Conservation (phyloP, 768 basidiomycete species). For the Filobasidium floriforme region DNA sequence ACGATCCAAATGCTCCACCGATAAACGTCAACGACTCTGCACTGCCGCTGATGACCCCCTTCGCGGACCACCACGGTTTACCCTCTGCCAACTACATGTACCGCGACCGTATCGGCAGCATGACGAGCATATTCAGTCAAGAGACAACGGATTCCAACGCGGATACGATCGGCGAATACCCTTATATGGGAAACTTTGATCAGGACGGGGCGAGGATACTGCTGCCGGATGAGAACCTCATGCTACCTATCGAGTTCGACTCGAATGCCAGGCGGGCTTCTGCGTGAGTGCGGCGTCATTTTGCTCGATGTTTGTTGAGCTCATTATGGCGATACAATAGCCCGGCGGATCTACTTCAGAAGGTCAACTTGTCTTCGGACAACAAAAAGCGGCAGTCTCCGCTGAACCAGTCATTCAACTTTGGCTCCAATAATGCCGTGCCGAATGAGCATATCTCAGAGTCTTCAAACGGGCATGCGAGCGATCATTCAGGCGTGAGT, state of each 20-base stretch:
- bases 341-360: constrained; percentile 12
- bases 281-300: constrained; percentile 32
- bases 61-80: constrained; percentile 23
- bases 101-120: constrained; percentile 31
- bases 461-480: background rate
- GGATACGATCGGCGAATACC: constrained; percentile 1
- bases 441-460: background rate
- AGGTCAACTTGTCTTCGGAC: constrained; percentile 7
- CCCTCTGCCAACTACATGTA: background rate
- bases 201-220: background rate
- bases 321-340: background rate
- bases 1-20: background rate
- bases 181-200: background rate
- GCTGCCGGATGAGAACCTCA: background rate
- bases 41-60: constrained; percentile 12
- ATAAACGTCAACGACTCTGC: constrained; percentile 13
- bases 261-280: constrained; percentile 34
- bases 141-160: constrained; percentile 28
- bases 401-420: constrained; percentile 5
- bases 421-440: background rate
- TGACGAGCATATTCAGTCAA: constrained; percentile 33
- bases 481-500: background rate
- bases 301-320: background rate
- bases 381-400: constrained; percentile 7
- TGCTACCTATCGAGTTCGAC: constrained; percentile 29